Conservation (phyloP, 148 eudicot species). For the Spergularia bocconei region DNA sequence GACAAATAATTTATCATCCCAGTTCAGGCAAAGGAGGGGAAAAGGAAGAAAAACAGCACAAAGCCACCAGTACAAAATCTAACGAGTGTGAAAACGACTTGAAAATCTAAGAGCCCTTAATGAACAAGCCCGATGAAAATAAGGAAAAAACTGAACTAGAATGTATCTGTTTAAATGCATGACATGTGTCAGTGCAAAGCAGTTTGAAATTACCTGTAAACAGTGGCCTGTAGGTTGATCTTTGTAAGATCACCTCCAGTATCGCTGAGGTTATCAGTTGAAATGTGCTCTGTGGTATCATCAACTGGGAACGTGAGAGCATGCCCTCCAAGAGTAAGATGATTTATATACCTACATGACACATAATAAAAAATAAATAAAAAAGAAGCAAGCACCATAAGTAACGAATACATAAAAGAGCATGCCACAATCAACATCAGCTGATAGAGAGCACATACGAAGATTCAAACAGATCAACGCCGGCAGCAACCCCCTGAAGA, state of each 20-base stretch:
- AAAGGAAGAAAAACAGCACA: no score
- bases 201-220: conserved; percentile 53
- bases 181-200: neutral
- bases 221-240: conserved; percentile 63
- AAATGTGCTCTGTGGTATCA: conserved; percentile 19
- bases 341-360: conserved; percentile 59
- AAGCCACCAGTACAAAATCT: no score
- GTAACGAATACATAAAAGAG: neutral
- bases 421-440: neutral
- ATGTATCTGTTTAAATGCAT: neutral
- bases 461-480: conserved; percentile 78
- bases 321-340: conserved; percentile 68
- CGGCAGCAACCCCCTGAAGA: conserved; percentile 81
- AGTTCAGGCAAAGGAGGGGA: no score
- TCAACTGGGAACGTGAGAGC: conserved; percentile 67
- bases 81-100: no score
- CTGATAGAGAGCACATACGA: conserved; percentile 42
- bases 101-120: no score
- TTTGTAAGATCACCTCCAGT: conserved; percentile 52
- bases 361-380: neutral
- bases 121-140: neutral
- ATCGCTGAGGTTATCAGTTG: conserved; percentile 33
- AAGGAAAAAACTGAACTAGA: neutral
- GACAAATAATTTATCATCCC: no score
- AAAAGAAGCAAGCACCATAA: neutral